Conservation (phyloP, 495 filamentous ascomycete genomes). For the Podospora conica region DNA sequence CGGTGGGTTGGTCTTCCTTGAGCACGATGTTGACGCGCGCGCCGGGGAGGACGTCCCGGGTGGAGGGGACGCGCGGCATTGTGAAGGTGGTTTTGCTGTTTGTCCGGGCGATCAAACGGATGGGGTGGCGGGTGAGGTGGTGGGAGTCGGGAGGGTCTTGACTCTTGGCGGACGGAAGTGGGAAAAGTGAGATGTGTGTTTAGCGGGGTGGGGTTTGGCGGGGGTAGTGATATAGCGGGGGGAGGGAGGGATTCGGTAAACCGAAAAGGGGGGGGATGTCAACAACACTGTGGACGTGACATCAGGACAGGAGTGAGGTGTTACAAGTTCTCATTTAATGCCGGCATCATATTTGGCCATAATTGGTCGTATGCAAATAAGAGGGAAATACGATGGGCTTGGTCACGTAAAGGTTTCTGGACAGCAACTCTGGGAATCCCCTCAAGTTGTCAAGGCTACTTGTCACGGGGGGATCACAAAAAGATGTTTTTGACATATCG, state of each 20-base stretch:
- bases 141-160: neutral
- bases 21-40: constrained; percentile 61
- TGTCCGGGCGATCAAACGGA: constrained; percentile 4
- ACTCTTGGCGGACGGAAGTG: neutral
- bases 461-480: no score
- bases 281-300: neutral
- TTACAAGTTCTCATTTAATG: no score
- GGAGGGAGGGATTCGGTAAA: no score
- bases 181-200: neutral
- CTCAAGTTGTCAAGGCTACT: no score
- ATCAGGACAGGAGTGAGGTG: no score
- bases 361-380: no score
- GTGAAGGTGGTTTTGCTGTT: neutral
- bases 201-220: neutral
- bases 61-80: constrained; percentile 40
- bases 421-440: no score
- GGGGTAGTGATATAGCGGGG: neutral
- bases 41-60: constrained; percentile 47
- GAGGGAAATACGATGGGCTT: no score
- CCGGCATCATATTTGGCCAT: no score
- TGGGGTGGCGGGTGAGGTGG: neutral
- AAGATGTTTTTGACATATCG: no score
- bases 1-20: constrained; percentile 65
- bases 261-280: neutral
- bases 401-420: no score